Evolutionary conservation across 2,329 filamentous ascomycete species (phyloP).

Genomic region (Beauveria varroae): DNA sequence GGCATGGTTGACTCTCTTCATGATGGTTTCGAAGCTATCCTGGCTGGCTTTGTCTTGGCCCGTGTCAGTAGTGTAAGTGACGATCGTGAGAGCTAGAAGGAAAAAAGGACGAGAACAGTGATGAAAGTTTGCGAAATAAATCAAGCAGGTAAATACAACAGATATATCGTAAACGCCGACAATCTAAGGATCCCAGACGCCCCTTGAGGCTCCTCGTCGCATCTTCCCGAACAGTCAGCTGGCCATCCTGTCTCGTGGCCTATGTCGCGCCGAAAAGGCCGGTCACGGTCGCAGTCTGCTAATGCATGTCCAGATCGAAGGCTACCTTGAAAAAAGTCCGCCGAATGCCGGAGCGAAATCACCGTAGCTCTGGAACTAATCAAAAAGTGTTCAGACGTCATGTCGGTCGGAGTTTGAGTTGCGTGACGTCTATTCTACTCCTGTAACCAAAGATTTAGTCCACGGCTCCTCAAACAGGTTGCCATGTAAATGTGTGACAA

Average conservation of each 20-base stretch:
- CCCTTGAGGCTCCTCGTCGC: neutral
- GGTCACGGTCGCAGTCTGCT: constrained; percentile 1
- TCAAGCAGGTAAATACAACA: neutral
- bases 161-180: neutral
- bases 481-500: neutral
- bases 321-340: neutral
- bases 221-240: constrained; percentile 2
- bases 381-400: neutral
- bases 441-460: neutral
- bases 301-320: neutral
- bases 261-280: neutral
- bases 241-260: constrained; percentile 2
- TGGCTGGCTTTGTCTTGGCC: neutral
- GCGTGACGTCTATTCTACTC: neutral
- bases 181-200: neutral
- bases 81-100: neutral
- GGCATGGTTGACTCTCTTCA: neutral
- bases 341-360: neutral
- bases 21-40: neutral
- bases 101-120: neutral
- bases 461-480: neutral
- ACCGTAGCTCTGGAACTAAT: neutral
- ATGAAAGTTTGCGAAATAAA: neutral
- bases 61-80: neutral
- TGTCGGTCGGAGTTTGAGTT: neutral